Conservation (phyloP, 169 alveolate species). For the Cryptosporidium ubiquitum region DNA sequence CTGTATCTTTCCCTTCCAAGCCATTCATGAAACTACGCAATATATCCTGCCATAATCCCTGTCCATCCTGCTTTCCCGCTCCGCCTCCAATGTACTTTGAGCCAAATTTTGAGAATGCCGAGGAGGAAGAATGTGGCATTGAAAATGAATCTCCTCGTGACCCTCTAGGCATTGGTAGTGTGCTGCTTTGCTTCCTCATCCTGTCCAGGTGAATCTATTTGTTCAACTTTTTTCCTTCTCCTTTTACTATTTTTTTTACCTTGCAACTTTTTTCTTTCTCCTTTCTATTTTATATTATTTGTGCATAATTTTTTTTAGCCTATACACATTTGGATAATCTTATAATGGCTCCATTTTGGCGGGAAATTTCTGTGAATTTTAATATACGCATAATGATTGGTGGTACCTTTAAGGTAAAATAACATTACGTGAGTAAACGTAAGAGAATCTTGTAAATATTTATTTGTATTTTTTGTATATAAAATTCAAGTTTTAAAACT, state of each 20-base stretch:
- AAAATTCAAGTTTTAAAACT: too few species aligned
- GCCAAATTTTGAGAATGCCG: constrained; percentile 29
- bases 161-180: constrained; percentile 39
- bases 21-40: constrained; percentile 8
- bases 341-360: constrained; percentile 19
- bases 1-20: not conserved
- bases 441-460: not conserved
- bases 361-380: constrained; percentile 5
- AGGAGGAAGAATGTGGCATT: constrained; percentile 23
- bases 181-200: constrained; percentile 71
- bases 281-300: not conserved
- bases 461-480: not conserved
- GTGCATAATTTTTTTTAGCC: not conserved
- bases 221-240: not conserved
- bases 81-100: constrained; percentile 42
- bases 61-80: constrained; percentile 26
- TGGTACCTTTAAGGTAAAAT: constrained; percentile 6
- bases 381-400: constrained; percentile 32
- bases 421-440: not conserved
- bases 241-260: not conserved
- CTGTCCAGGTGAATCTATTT: not conserved
- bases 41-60: constrained; percentile 62
- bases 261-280: not conserved
- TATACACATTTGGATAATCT: constrained; percentile 2
- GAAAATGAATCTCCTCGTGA: constrained; percentile 60